These are phyloP conservation scores for Gracilaria caudata DNA, from an alignment of 23 red algal species.

Conservation along the genomic window DNA sequence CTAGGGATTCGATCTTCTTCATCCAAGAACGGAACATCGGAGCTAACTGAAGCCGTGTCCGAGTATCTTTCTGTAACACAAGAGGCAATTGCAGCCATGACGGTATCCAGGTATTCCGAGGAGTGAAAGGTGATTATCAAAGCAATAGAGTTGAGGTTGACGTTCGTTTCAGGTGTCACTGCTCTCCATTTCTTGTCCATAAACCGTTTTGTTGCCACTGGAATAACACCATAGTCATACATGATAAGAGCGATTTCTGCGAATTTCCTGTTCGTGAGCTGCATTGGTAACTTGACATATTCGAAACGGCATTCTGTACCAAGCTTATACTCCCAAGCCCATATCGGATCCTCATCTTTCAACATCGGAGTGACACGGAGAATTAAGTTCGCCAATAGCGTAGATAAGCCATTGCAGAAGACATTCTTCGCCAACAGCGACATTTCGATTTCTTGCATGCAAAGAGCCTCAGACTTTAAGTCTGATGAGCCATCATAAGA, in stretches of 20 bases:
- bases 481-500: conserved; percentile 62
- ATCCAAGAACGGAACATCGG: conserved; percentile 3
- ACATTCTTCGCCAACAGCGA: conserved; percentile 79
- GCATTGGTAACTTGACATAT: conserved; percentile 65
- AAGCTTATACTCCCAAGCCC: conserved; percentile 72
- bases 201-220: conserved; percentile 72
- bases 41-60: conserved; percentile 17
- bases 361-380: conserved; percentile 51
- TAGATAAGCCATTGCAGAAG: conserved; percentile 81
- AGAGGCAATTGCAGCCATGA: conserved; percentile 56
- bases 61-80: conserved; percentile 16
- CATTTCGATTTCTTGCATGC: conserved; percentile 90
- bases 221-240: conserved; percentile 72
- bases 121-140: conserved; percentile 75
- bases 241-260: conserved; percentile 67
- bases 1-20: conserved; percentile 1
- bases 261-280: conserved; percentile 53
- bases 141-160: conserved; percentile 64
- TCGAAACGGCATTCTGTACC: conserved; percentile 78
- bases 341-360: conserved; percentile 47
- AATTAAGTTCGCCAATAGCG: conserved; percentile 75
- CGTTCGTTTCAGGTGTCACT: conserved; percentile 58
- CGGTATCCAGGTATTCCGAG: conserved; percentile 40
- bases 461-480: conserved; percentile 79
- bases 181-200: conserved; percentile 70